Base-by-base conservation (phyloP, 1,139 yeast species). In the Candida glucosophila region DNA sequence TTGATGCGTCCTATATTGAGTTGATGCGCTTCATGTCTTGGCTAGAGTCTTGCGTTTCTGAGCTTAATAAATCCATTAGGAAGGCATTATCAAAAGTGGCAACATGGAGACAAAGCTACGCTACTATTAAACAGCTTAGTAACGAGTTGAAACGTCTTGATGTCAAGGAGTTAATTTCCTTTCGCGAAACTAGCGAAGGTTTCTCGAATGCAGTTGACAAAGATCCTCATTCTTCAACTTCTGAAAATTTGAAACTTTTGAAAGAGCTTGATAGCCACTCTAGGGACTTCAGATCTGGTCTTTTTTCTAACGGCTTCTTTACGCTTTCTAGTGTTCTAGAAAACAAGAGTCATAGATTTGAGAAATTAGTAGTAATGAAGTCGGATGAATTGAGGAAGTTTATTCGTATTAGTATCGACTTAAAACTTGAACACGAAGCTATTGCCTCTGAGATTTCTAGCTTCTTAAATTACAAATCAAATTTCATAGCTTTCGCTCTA, bases 381-480 rank as follows among this genome's bases (percentile, higher is more conserved):
- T 44, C 58, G 5, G 66, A 59, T 12, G 48, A 50, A 25, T 51
- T 59, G 19, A 49, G 52, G 28, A 42, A 43, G 26, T 52, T 63
- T 27, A 43, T 55, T 49, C 49, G 39, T 11, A 35, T 64, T 20
- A 60, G 56, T 29, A 26, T 36, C n/a, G 61, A 53, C 14, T 45
- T 71, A 21, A 70, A 64, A 34, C 37, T 43, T 26, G 63, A 58
- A 15, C 81, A 79, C 46, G 88, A 78, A 40, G 41, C 47, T 3
- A 40, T 77, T 7, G 86, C 88, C 1, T 64, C 72, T 25, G 81
- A 76, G 40, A 57, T 77, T 12, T 75, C 78, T 26, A 66, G 64
- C 27, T 76, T 69, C 32, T 49, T 78, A 33, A 59, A 54, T 29
- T 73, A 67, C 46, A 68, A 69, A 39, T 48, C 67, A 2, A 47